Evolutionary conservation across 2,329 filamentous ascomycete genomes (phyloP).

Genomic region (Cordyceps cateniannulata): DNA sequence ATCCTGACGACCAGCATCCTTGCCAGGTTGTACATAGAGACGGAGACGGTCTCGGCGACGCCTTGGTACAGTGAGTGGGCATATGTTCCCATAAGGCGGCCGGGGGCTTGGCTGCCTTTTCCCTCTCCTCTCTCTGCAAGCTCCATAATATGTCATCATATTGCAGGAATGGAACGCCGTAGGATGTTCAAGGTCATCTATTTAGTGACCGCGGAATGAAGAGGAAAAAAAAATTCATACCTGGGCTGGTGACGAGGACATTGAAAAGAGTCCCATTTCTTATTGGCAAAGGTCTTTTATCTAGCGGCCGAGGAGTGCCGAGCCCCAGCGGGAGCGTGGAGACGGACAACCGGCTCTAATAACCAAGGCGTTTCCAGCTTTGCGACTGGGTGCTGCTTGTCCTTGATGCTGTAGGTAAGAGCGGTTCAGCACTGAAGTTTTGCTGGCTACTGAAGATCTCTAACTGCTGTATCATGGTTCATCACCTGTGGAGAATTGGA

Average conservation of each 20-base stretch:
- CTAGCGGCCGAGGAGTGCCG: not conserved
- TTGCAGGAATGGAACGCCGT: not conserved
- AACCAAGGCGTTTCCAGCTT: too few species aligned
- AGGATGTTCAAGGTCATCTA: not conserved
- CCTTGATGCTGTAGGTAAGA: not conserved
- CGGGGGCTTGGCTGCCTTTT: not conserved
- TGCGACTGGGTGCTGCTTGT: not conserved
- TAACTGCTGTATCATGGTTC: not conserved
- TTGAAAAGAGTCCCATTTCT: not conserved
- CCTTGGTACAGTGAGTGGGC: not conserved
- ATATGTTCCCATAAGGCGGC: conserved; percentile 6
- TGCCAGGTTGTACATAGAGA: not conserved
- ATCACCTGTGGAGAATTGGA: not conserved
- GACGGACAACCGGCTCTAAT: not conserved
- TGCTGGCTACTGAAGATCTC: not conserved
- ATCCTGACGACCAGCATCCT: not conserved
- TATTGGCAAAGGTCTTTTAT: not conserved
- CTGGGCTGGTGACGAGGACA: conserved; percentile 4
- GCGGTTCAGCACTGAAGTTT: not conserved
- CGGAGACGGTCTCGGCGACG: not conserved
- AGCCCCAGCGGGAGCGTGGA: not conserved
- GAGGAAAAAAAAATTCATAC: not conserved
- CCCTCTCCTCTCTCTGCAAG: not conserved
- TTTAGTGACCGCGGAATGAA: not conserved
- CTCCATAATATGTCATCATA: conserved; percentile 10